Evolutionary conservation across 208 protist species (phyloP), one percentile per base, ranked within the genome.

Genomic region (Angomonas ambiguus): DNA sequence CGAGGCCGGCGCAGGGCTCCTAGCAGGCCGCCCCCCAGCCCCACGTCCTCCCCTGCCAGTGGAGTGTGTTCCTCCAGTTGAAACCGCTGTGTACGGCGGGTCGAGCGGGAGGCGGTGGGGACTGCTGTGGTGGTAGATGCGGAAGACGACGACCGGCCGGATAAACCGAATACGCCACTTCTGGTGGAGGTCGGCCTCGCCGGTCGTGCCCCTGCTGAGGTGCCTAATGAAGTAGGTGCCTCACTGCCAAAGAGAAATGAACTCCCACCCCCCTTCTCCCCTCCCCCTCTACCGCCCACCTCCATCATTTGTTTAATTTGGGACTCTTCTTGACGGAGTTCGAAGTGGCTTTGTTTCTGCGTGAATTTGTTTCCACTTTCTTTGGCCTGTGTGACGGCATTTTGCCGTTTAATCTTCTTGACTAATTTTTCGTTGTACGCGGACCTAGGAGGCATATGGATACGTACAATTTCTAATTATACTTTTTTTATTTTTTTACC

Each of bases 311-410:
- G 65, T 13, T 64, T 68, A 6, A 80, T 70, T 18, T 88, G 80
- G 42, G 77, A 60, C 74, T 94, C 85, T 69, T 94, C 88, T 25
- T 79, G 79, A 10, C 82, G 79, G 0, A 80, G 80, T 60, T 87
- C 85, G 59, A 92, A 94, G 60, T 77, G 80, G 51, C 84, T 91
- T 57, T 94, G 88, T 63, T 85, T 83, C 25, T 80, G 57, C n/a
- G 75, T 83, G 53, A 94, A 94, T 38, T 77, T 79, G 61, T 78
- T 77, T 0, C 75, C 66, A 11, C 71, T 67, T 8, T 80, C 41
- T 56, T 81, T 77, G n/a, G 84, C 82, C 25, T 71, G 72, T 13
- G 24, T 59, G 48, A 49, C 51, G 10, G 76, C 68, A 55, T 83
- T 65, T 58, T 66, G 71, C 30, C 69, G 63, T 67, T 91, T 77